Evolutionary conservation across 306 rosid species (phyloP), one percentile per base, ranked within the genome.

Genomic region (Dalbergia cochinchinensis): DNA sequence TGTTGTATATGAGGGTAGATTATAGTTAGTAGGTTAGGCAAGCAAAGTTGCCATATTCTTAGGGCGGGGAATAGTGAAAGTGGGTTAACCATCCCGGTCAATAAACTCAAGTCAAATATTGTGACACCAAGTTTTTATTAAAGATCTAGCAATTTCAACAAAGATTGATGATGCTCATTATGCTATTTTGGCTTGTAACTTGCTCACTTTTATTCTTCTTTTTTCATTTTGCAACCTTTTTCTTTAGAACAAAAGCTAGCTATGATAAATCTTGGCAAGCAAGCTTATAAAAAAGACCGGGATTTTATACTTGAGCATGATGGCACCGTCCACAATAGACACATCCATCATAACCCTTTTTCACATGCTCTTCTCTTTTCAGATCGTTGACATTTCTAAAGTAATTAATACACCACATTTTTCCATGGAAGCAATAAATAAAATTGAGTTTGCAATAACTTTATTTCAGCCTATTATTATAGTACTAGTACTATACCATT

Each of bases 321-420:
- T 86, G 78, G 75, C 84, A 86, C 72, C 85, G n/a, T 77, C 89
- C 87, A 79, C 85, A 65, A 71, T 66, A 18, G 67, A 54, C 80
- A 83, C 85, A 76, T 60, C 64, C 81, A 86, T 86, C 87, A 86
- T 86, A 51, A 26, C 75, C 78, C 85, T 60, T 86, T 83, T 83
- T 76, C 85, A 76, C 85, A 60, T 54, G 87, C 80, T 80, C 74
- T 57, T 26, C 53, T 41, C 86, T 60, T 86, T 86, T 83, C 55
- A 1, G 45, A 71, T 80, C 66, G 86, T 86, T 86, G 89, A 80
- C 89, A 64, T 83, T 66, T 71, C 35, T 66, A 13, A 62, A 53
- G 86, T 47, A 79, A 82, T 57, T 69, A 78, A 69, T 55, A 33
- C 78, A 68, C 79, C 81, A 12, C 42, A 60, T 60, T 78, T 82